Evolutionary conservation across 2,329 filamentous ascomycete genomes (phyloP), one percentile per base, ranked within the genome.

Genomic region (Nannizziopsis barbatae): DNA sequence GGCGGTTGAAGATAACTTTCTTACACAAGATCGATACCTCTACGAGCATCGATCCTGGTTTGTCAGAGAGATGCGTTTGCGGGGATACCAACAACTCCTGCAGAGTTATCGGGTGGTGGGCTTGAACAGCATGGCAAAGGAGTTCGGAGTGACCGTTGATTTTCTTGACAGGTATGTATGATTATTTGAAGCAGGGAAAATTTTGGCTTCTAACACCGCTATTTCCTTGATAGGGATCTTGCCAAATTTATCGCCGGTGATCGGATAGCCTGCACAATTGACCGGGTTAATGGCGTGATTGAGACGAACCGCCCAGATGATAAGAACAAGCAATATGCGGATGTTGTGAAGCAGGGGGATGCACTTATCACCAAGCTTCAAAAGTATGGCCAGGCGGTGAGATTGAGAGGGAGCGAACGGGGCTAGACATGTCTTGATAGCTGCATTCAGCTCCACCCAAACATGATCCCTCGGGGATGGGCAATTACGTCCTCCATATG

Each of bases 241-340:
- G 89, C 90, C 63, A 92, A 88, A 62, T 98, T 98, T 71, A 96
- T 98, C 62, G 92, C 92, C 12, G 88, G 82, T 55, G 87, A 90
- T 64, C 83, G 90, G 58, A 90, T 98, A 62, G 83, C 89, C 45
- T 96, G 92, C 75, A 96, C 89, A 18, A 96, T 98, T 59, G 92
- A 98, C 70, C 86, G 92, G 47, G 92, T 98, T 55, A 86, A 89
- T 51, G 92, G 90, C 57, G 85, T 96, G 58, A 96, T 98, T 60
- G 92, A 96, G 76, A 98, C 92, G 39, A 95, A 95, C 72, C 79
- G 92, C 47, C 89, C 90, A 7, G 92, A 96, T 65, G 89, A 95
- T 73, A 98, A 98, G 81, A 96, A 96, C 76, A 95, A 95, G 77
- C 92, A 98, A 72, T 98, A 98, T 70, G 85, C 89, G 60, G 92